phyloP scores from a whole-genome alignment of 139 green algal genomes.

The Chlorella sp. region DNA sequence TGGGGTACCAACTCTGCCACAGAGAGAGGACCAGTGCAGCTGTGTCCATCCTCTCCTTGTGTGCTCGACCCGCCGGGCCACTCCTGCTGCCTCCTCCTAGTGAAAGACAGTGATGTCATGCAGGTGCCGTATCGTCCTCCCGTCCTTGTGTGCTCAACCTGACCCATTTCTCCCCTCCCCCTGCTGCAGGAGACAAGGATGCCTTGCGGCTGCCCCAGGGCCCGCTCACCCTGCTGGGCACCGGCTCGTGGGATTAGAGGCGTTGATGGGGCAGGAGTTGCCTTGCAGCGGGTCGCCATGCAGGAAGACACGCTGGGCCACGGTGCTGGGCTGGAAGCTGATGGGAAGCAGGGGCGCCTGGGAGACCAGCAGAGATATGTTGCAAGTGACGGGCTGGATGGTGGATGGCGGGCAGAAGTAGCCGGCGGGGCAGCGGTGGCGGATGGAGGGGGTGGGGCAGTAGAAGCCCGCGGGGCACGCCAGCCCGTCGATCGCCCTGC shows the following conservation, averaged over 20 bases:
- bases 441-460: constrained; percentile 45
- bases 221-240: constrained; percentile 37
- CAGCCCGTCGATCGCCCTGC: constrained; percentile 37
- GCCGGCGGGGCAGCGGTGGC: constrained; percentile 44
- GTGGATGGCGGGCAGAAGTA: constrained; percentile 49
- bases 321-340: constrained; percentile 14
- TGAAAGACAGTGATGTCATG: too few species aligned
- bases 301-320: constrained; percentile 46
- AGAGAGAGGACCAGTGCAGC: too few species aligned
- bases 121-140: too few species aligned
- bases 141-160: too few species aligned
- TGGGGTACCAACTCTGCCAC: too few species aligned
- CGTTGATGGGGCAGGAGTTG: constrained; percentile 55
- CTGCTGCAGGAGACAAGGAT: too few species aligned
- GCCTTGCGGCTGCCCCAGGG: not conserved
- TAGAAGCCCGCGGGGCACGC: constrained; percentile 49
- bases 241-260: constrained; percentile 8
- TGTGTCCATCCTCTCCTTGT: too few species aligned
- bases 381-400: constrained; percentile 45
- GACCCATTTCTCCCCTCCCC: too few species aligned
- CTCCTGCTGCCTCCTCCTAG: too few species aligned
- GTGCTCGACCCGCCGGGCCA: too few species aligned
- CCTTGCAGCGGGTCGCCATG: constrained; percentile 44
- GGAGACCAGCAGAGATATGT: constrained; percentile 28
- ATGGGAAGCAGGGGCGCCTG: constrained; percentile 32